A percentile compares a stretch with the other conserved stretches of the same genome.
Conservation (phyloP, 225 moss, liverwort and hornwort genomes). For the Sphagnum contortum region DNA sequence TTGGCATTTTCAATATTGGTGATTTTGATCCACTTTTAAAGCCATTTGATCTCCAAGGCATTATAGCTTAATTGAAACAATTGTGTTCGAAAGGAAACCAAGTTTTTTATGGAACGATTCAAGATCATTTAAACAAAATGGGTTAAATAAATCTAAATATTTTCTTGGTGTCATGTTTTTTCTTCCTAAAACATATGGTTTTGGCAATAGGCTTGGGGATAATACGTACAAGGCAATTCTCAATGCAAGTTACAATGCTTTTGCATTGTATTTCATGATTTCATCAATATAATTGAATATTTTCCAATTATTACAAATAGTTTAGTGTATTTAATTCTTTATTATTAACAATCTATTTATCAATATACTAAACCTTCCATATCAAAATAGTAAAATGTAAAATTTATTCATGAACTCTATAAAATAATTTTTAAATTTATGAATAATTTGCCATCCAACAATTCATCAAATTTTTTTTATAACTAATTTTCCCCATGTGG, state of each 20-base stretch:
- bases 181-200: conserved; percentile 3
- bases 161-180: conserved; percentile 8
- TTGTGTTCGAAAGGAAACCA: not conserved
- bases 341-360: not conserved
- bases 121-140: conserved; percentile 18
- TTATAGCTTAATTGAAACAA: conserved; percentile 9
- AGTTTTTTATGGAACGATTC: conserved; percentile 11
- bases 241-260: not conserved
- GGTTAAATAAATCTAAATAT: not conserved
- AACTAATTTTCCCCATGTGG: no score
- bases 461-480: no score
- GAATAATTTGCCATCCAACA: no score
- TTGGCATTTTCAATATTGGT: conserved; percentile 30
- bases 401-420: not conserved
- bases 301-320: no score
- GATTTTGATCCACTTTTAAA: conserved; percentile 37
- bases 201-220: conserved; percentile 2
- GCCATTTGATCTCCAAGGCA: conserved; percentile 30
- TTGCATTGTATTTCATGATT: no score
- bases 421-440: not conserved
- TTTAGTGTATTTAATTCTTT: no score
- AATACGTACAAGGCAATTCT: conserved; percentile 5
- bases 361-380: not conserved
- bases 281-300: no score
- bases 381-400: no score